Evolutionary conservation across 371 early-diverging fungal species (phyloP).

Genomic region (Scutellospora calospora): DNA sequence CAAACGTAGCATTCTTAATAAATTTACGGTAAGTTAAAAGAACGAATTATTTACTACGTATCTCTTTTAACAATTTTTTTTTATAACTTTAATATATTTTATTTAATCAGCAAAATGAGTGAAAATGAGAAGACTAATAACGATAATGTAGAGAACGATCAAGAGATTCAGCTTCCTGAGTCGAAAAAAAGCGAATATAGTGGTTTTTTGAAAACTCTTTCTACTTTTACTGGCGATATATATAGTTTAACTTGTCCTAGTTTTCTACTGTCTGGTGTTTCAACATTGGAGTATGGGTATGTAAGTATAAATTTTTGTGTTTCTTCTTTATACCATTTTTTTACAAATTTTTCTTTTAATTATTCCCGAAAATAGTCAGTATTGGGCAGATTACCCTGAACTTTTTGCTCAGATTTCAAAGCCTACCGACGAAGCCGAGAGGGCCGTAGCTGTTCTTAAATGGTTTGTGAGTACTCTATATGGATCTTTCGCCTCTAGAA

Average conservation of each 20-base stretch:
- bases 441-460: slow-evolving; percentile 74
- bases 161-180: neutral
- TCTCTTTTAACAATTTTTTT: too few relatives aligned
- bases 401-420: slow-evolving; percentile 69
- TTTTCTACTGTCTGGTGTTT: slow-evolving; percentile 78
- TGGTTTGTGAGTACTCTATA: slow-evolving; percentile 86
- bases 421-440: slow-evolving; percentile 68
- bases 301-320: slow-evolving; percentile 40
- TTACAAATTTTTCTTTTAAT: neutral
- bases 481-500: slow-evolving; percentile 67
- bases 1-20: too few relatives aligned
- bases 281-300: slow-evolving; percentile 83
- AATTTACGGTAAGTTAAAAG: too few relatives aligned
- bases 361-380: slow-evolving; percentile 59
- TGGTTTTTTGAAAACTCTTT: slow-evolving; percentile 58
- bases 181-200: slow-evolving; percentile 28
- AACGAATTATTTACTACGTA: too few relatives aligned
- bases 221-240: slow-evolving; percentile 84
- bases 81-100: too few relatives aligned
- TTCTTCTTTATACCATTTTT: neutral
- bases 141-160: too few relatives aligned
- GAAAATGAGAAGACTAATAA: too few relatives aligned
- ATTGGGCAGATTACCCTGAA: slow-evolving; percentile 80
- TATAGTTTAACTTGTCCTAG: slow-evolving; percentile 83
- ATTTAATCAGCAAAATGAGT: too few relatives aligned